These are phyloP conservation scores for Pecoramyces ruminantium DNA, from an alignment of 192 early-diverging fungal species.

Conservation along the genomic window DNA sequence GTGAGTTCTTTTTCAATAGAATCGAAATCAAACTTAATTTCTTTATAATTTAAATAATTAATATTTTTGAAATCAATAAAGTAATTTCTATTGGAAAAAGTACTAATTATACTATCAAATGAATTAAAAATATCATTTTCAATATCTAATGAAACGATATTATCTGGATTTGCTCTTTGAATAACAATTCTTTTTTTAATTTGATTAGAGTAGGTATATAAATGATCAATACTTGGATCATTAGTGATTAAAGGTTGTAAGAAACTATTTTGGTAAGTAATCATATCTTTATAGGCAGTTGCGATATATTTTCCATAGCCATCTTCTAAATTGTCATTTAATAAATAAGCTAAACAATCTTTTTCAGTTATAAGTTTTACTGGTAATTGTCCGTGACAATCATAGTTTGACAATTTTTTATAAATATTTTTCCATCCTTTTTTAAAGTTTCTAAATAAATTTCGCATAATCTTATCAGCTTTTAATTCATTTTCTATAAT, in stretches of 20 bases:
- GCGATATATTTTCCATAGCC: background rate
- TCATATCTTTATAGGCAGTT: background rate
- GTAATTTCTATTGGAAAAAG: background rate
- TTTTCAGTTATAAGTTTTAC: background rate
- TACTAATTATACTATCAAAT: background rate
- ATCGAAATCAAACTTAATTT: background rate
- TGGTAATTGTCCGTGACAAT: background rate
- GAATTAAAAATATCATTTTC: background rate
- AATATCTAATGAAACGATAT: background rate
- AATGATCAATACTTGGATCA: background rate
- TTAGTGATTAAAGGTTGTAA: background rate
- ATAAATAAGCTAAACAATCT: background rate
- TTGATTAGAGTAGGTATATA: background rate
- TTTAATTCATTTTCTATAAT: background rate
- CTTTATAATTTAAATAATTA: background rate
- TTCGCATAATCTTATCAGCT: background rate
- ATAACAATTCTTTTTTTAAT: background rate
- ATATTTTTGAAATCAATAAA: background rate
- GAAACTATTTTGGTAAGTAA: background rate
- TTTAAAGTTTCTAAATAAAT: background rate
- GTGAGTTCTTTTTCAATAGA: background rate
- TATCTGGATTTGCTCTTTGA: background rate
- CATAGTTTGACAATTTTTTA: background rate
- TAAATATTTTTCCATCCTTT: background rate
- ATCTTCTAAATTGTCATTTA: background rate